Evolutionary conservation across 176 grass and related monocot species (phyloP), one percentile per base, ranked within the genome.

Genomic region (Stipa capillata): DNA sequence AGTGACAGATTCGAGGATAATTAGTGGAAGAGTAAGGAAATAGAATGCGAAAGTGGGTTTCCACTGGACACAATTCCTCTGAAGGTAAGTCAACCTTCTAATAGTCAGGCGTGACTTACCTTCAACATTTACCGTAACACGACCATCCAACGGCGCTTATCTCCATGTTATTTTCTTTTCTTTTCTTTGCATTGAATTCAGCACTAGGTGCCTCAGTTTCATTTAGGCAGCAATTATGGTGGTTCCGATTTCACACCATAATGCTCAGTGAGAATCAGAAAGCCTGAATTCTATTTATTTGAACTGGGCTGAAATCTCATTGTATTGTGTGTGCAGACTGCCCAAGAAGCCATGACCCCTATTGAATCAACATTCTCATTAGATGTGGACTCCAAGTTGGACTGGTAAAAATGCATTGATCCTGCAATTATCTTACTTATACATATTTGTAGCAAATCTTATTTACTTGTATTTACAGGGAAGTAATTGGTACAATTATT

Each of bases 281-380:
- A 81, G 35, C 33, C 13, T 79, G 40, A 82, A 54, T 63, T 67
- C 0, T 58, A 58, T 66, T 16, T 69, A 23, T 42, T 58, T 71
- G 24, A 67, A 29, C 68, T 52, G 4, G 9, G 24, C 59, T 43
- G 4, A 55, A 74, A 67, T 65, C 29, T 91, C 45, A 74, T 45
- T 59, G 27, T 60, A 55, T 24, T 78, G 40, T 89, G 55, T 85
- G 20, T 84, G 73, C 84, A 99, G 97, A 99, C 97, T 59, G 97
- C 97, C 39, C 86, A 89, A 84, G 92, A 90, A 35, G 97, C 97
- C 82, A 99, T 99, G 92, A 99, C 97, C 72, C 97, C 97, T 84
- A 99, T 99, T 43, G 97, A 99, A 56, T 99, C 97, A 59, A 99
- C 97, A 68, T 99, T 99, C 67, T 99, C 97, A 25, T 88, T 99